Percentiles rank a stretch among this genome's conserved stretches.
Evolutionary conservation across 78 protist genomes (phyloP).

Genomic region (Carpediemonas membranifera): DNA sequence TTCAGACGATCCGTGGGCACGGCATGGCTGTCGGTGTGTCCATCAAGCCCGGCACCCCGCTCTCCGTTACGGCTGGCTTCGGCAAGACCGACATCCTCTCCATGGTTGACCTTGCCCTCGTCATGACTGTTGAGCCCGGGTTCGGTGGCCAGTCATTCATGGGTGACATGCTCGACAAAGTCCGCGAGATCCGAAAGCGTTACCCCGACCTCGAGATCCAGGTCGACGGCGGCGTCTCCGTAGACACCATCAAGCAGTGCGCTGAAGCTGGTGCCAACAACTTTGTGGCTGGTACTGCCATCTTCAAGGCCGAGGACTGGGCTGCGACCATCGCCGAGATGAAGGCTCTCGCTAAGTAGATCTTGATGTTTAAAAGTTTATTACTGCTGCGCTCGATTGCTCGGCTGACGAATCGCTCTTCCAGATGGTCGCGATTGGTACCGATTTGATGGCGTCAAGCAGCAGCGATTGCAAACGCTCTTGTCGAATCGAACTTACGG

Average conservation of each 20-base stretch:
- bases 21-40: conserved; percentile 75
- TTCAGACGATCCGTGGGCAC: conserved; percentile 26
- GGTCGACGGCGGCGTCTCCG: conserved; percentile 93
- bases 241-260: conserved; percentile 53
- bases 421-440: too few species aligned
- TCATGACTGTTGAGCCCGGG: conserved; percentile 98
- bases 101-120: conserved; percentile 69
- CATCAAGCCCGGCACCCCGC: conserved; percentile 87
- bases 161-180: conserved; percentile 85
- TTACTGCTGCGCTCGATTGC: too few species aligned
- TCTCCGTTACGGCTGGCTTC: too few species aligned
- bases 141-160: conserved; percentile 95
- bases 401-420: too few species aligned
- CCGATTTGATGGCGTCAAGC: too few species aligned
- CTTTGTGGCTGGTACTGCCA: conserved; percentile 87
- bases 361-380: too few species aligned
- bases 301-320: conserved; percentile 68
- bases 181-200: conserved; percentile 15
- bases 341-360: too few species aligned
- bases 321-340: too few species aligned
- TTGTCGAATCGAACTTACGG: too few species aligned
- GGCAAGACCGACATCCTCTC: not conserved
- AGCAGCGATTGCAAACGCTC: too few species aligned
- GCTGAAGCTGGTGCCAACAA: conserved; percentile 88
- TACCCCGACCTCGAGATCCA: conserved; percentile 77